Evolutionary conservation across 176 grass and related monocot species (phyloP).

Genomic region (Carex parvula): DNA sequence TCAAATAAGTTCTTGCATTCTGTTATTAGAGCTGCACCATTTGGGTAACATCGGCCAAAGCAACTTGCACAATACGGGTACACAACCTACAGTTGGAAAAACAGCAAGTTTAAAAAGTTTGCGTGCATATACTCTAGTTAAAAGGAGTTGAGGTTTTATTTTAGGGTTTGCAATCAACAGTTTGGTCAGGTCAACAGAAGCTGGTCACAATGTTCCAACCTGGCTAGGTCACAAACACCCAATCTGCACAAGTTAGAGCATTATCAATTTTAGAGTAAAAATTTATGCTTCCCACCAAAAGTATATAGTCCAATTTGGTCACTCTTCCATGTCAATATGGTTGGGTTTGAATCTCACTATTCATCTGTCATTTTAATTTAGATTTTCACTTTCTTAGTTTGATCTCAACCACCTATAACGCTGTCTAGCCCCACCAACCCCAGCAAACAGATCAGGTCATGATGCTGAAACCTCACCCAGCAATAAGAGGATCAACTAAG

Average conservation of each 20-base stretch:
- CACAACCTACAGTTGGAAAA: slow-evolving; percentile 41
- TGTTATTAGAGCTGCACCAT: slow-evolving; percentile 66
- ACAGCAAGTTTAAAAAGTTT: neutral
- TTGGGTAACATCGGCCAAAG: slow-evolving; percentile 86
- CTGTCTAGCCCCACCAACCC: neutral
- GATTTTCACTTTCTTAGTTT: neutral
- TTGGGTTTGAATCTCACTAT: neutral
- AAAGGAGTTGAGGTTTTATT: no score
- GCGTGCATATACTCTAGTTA: neutral
- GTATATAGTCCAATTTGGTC: neutral
- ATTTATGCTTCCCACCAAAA: neutral
- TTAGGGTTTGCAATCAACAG: no score
- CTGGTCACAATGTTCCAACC: neutral
- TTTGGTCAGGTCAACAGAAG: neutral
- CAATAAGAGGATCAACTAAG: neutral
- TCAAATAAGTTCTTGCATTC: slow-evolving; percentile 55
- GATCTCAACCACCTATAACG: slow-evolving; percentile 6
- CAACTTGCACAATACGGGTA: slow-evolving; percentile 73
- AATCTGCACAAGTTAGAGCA: neutral
- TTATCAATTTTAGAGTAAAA: neutral
- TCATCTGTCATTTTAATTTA: neutral
- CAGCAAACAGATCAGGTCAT: neutral
- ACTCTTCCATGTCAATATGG: neutral
- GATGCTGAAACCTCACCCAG: neutral
- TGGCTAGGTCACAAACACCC: neutral